Conservation (phyloP, 108 stramenopile species). For the Skeletonema menzelii region DNA sequence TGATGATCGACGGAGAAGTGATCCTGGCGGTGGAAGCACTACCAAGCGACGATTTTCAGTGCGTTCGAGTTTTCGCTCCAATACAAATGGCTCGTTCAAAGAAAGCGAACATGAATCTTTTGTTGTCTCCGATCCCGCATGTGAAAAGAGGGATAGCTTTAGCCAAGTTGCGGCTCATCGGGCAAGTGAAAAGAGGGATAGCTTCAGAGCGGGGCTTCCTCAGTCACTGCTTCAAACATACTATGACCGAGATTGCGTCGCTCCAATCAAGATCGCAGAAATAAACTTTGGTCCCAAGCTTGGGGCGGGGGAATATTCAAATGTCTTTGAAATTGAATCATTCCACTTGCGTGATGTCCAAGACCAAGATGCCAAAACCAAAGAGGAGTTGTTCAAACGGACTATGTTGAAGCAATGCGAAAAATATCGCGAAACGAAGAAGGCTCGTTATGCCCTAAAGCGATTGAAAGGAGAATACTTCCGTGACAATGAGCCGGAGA, state of each 20-base stretch:
- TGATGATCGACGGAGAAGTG: not conserved
- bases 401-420: slow-evolving; percentile 17
- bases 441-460: slow-evolving; percentile 38
- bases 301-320: slow-evolving; percentile 71
- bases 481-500: not conserved
- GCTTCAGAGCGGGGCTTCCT: not conserved
- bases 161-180: not conserved
- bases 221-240: not conserved
- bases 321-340: slow-evolving; percentile 68
- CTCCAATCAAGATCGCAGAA: slow-evolving; percentile 53
- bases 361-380: not conserved
- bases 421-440: slow-evolving; percentile 25
- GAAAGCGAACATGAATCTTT: not conserved
- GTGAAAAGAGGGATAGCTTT: too few species aligned
- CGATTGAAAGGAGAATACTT: slow-evolving; percentile 28
- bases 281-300: slow-evolving; percentile 62
- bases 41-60: not conserved
- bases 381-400: not conserved
- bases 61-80: too few species aligned
- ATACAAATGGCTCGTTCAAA: not conserved
- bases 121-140: too few species aligned
- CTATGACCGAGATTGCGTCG: slow-evolving; percentile 14
- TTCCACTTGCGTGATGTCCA: not conserved
- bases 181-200: not conserved
- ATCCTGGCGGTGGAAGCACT: too few species aligned